A percentile compares a stretch with the other conserved stretches of the same genome.
Evolutionary conservation across 176 grass and related monocot species (phyloP).

Genomic region (Hordeum vulgare): DNA sequence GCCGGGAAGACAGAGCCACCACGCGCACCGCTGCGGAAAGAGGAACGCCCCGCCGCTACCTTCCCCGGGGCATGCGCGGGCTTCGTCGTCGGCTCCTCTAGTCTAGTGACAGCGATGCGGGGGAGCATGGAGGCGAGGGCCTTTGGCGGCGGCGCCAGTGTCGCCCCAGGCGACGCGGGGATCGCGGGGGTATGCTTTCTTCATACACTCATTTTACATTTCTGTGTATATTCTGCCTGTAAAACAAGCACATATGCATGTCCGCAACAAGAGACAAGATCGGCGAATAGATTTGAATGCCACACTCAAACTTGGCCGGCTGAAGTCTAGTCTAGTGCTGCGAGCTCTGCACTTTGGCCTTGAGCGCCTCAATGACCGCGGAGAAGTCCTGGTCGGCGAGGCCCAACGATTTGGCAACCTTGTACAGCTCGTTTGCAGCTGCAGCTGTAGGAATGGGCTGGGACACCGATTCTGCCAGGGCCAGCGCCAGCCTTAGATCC

Average conservation of each 20-base stretch:
- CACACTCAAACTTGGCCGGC: not conserved
- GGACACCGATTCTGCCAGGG: constrained; percentile 68
- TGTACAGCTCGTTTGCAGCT: constrained; percentile 82
- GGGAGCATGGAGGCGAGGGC: no score
- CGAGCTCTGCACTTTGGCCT: constrained; percentile 35
- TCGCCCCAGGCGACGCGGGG: no score
- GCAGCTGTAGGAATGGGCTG: constrained; percentile 80
- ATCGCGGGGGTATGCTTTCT: no score
- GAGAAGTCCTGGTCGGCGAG: constrained; percentile 73
- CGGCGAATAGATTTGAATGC: not conserved
- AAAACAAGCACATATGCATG: not conserved
- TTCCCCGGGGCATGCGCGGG: no score
- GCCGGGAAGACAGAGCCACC: no score
- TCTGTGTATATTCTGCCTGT: not conserved
- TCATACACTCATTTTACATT: not conserved
- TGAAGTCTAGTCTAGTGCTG: not conserved
- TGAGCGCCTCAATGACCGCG: constrained; percentile 74
- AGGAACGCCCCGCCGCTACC: no score
- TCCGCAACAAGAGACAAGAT: not conserved
- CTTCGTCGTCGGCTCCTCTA: no score
- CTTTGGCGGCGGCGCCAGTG: no score
- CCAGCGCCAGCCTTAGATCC: constrained; percentile 82
- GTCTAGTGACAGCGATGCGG: no score
- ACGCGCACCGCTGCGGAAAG: no score
- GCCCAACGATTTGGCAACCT: constrained; percentile 67